phyloP scores from a whole-genome alignment of 2,329 filamentous ascomycete genomes.

The Akanthomyces dipterigenus region DNA sequence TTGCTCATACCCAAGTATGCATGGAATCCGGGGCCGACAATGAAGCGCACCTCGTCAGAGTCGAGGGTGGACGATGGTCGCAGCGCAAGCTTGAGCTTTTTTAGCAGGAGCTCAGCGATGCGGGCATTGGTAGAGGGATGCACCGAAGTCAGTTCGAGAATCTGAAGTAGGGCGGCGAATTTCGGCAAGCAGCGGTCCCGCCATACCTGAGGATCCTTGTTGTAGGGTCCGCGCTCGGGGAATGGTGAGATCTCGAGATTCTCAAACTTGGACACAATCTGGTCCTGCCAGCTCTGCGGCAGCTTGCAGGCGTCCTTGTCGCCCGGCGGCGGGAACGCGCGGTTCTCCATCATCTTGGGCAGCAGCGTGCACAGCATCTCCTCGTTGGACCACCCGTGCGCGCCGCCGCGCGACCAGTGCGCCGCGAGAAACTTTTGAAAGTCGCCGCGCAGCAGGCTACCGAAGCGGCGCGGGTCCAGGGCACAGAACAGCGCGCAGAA shows the following conservation, averaged over 20 bases:
- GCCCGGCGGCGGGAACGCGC: conserved; percentile 45
- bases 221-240: conserved; percentile 55
- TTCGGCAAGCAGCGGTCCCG: conserved; percentile 58
- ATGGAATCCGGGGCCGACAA: conserved; percentile 67
- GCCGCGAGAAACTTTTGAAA: conserved; percentile 78
- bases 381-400: conserved; percentile 50
- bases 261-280: conserved; percentile 65
- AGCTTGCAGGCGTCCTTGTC: conserved; percentile 50
- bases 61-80: conserved; percentile 52
- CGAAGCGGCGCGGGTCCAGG: conserved; percentile 67
- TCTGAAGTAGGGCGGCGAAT: conserved; percentile 59
- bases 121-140: conserved; percentile 61
- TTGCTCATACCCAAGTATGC: conserved; percentile 63
- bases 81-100: conserved; percentile 59
- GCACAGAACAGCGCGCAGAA: conserved; percentile 80
- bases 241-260: conserved; percentile 57
- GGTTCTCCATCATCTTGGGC: conserved; percentile 54
- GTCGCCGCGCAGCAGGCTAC: conserved; percentile 67
- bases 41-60: conserved; percentile 63
- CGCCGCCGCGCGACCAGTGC: conserved; percentile 60
- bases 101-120: conserved; percentile 58
- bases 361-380: conserved; percentile 63
- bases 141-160: conserved; percentile 55
- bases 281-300: conserved; percentile 65
- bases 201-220: conserved; percentile 57